Base-by-base conservation (phyloP, 1,284 basidiomycete species). In the Vanrija pseudolonga region DNA sequence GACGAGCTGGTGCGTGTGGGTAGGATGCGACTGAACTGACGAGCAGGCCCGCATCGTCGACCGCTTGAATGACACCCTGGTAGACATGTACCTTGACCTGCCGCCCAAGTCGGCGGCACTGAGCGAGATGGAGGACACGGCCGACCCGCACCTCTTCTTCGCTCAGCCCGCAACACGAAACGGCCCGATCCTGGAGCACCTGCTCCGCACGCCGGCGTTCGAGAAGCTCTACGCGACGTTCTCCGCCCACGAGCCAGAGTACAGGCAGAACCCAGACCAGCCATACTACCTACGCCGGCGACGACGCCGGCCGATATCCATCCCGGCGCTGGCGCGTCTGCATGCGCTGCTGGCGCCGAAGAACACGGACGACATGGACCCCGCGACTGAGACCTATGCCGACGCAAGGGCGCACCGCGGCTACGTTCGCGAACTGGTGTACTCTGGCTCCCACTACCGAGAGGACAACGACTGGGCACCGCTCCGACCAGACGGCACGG, bases 401-500 rank as follows among this genome's bases (percentile, higher is more conserved):
- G 12, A 9, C 12, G 32, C 32, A 4, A 32, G 64, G 9, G 40
- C 57, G 12, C 61, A 63, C 50, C 52, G 68, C 19, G 72, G 69
- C 0, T 62, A 57, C 19, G 56, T 68, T n/a, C 54, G 71, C 9
- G 63, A 67, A 46, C 50, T 64, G 19, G 67, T 72, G 3, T 74
- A 74, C 45, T 58, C 50, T 12, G 52, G 49, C 2, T 46, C 43
- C 17, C 67, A 69, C 56, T 73, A 59, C 49, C 42, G 50, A 15
- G 55, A 57, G 32, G 51, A 46, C 36, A 73, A 72, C 41, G 72
- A 71, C 45, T 72, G 61, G 58, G 69, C 64, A 11, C 72, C 71
- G 39, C 67, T 71, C 37, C 53, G 50, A 4, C 36, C 48, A 6
- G 64, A 71, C 28, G 72, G 72, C 0, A 65, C 58, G 24, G 69